Conservation (phyloP, 78 protist species). For the Monosiga brevicollis region DNA sequence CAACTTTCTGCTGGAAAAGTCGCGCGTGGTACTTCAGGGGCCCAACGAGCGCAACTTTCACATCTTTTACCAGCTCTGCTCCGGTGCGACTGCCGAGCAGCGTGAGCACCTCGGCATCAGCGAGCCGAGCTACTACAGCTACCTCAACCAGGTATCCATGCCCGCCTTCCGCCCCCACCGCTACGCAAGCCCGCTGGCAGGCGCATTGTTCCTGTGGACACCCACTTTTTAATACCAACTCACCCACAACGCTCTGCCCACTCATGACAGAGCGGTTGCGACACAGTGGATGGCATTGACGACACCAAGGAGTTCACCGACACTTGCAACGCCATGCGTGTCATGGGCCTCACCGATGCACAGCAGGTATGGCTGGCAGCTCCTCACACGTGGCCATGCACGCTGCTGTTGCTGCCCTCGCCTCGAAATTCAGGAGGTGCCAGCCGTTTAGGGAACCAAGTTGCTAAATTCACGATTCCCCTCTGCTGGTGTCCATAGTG, state of each 20-base stretch:
- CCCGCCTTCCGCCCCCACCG: no score
- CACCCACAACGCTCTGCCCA: no score
- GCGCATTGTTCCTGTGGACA: no score
- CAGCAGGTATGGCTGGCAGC: no score
- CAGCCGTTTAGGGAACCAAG: background rate
- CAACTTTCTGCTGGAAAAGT: conserved; percentile 49
- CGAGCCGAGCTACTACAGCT: conserved; percentile 43
- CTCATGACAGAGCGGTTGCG: conserved; percentile 5
- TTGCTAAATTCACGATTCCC: background rate
- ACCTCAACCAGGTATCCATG: conserved; percentile 31
- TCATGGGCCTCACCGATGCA: conserved; percentile 4
- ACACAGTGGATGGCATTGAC: conserved; percentile 68
- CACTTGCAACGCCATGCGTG: conserved; percentile 9
- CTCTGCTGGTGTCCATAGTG: conserved; percentile 17
- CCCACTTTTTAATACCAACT: no score
- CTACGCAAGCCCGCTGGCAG: no score
- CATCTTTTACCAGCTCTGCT: conserved; percentile 25
- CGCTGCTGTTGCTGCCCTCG: no score
- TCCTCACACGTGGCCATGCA: no score
- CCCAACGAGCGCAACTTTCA: conserved; percentile 31
- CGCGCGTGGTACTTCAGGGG: conserved; percentile 20
- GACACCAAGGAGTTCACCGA: conserved; percentile 62
- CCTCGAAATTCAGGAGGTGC: no score
- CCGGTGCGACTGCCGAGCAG: background rate
- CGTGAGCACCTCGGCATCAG: conserved; percentile 28